Evolutionary conservation across 1,284 basidiomycete genomes (phyloP).

Genomic region (Ustilago tritici): DNA sequence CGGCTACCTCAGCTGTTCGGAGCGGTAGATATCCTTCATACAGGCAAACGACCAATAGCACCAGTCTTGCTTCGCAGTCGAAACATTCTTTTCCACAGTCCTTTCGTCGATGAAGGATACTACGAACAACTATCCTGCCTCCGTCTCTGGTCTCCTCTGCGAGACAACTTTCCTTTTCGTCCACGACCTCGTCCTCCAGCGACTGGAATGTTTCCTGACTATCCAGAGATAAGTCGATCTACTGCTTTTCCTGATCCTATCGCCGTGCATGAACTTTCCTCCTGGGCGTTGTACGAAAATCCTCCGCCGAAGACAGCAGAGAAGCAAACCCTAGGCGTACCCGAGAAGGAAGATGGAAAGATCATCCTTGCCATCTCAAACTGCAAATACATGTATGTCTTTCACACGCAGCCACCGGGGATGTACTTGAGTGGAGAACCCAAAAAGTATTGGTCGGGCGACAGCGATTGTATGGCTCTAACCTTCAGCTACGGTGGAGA

Average conservation of each 20-base stretch:
- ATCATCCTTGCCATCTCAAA: neutral
- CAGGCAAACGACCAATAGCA: neutral
- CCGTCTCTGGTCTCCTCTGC: neutral
- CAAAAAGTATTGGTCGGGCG: neutral
- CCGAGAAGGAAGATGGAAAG: neutral
- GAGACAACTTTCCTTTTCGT: neutral
- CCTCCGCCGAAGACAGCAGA: neutral
- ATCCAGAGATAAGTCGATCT: neutral
- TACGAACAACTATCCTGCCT: neutral
- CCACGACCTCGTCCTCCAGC: neutral
- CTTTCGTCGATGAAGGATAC: neutral
- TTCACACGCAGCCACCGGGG: neutral
- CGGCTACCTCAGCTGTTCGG: neutral
- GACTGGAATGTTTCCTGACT: neutral
- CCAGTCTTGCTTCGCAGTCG: neutral
- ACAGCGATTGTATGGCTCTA: slow-evolving; percentile 28
- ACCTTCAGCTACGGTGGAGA: slow-evolving; percentile 7
- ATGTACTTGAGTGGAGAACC: neutral
- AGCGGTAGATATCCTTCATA: neutral
- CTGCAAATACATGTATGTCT: neutral
- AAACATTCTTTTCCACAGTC: neutral
- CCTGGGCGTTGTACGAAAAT: neutral
- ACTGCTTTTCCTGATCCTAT: neutral
- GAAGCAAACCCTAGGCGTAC: neutral
- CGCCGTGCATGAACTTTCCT: neutral